Base-by-base conservation (phyloP, 208 protist species). In the Borovskyia barvae region DNA sequence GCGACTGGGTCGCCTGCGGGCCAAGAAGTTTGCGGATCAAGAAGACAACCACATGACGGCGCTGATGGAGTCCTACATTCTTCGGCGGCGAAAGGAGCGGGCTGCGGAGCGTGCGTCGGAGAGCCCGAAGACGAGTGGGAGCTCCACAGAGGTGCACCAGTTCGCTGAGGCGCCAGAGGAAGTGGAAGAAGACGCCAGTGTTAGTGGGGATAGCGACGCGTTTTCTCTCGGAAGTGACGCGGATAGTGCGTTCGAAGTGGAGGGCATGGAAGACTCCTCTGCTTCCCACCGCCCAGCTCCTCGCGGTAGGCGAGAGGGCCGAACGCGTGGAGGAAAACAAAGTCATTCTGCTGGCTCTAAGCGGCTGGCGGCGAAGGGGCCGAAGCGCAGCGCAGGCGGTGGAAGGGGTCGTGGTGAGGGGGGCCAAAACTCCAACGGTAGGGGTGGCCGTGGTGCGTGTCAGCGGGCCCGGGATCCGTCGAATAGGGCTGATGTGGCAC, bases 11-110 rank as follows among this genome's bases (percentile, higher is more conserved):
- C 72, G 80, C 30, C 73, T 93, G n/a, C 45, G 66, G 9, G 72
- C 66, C 9, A 60, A 59, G 14, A 80, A 88, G 48, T 90, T 75
- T 37, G 69, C 76, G 19, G 43, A 72, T 7, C 79, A 95, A 59
- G 61, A 83, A 46, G 82, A 90, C 41, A 65, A 51, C 7, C 89
- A 95, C 75, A 86, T 77, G 72, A 88, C 84, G 24, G 79, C 85
- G 11, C 57, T 95, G 19, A 95, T 95, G 89, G 76, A 93, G 64
- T 90, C 85, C 9, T 95, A 89, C 61, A 83, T 90, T 7, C 19
- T 77, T 1, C 82, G 85, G 28, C 77, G 89, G 33, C 90, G 90
- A 57, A 80, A 69, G 15, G 85, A 95, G 66, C 80, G 88, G 1
- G 73, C 75, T 0, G 78, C 71, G 15, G 80, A 87, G 49, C 69